A percentile compares a stretch with the other conserved stretches of the same genome.
Conservation (phyloP, 2,329 filamentous ascomycete species). For the Remersonia thermophila region DNA sequence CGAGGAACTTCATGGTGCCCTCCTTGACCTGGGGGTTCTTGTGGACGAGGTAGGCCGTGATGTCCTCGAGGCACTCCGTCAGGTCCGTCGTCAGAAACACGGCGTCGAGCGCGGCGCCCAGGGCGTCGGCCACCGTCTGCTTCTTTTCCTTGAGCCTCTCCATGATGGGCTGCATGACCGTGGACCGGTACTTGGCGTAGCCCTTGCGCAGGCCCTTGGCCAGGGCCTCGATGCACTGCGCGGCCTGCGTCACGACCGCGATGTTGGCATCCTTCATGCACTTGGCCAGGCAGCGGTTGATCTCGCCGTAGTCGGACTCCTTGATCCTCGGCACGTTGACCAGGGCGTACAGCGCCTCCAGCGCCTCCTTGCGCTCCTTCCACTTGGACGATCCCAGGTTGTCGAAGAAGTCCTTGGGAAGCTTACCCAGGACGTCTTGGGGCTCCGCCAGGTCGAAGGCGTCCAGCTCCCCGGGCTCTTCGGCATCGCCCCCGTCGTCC, state of each 20-base stretch:
- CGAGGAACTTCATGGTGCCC: conserved; percentile 86
- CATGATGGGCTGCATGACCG: conserved; percentile 79
- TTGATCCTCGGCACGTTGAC: conserved; percentile 85
- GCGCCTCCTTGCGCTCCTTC: conserved; percentile 93
- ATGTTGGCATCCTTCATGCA: conserved; percentile 99
- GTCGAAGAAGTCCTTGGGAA: conserved; percentile 73
- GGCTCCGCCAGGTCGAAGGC: conserved; percentile 73
- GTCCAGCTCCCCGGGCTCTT: conserved; percentile 63
- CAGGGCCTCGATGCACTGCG: conserved; percentile 80
- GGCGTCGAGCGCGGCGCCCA: conserved; percentile 71
- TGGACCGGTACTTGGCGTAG: conserved; percentile 69
- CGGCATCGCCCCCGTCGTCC: conserved; percentile 44
- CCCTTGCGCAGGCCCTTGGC: conserved; percentile 70
- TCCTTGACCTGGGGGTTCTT: conserved; percentile 98
- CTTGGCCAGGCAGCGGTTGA: conserved; percentile 76
- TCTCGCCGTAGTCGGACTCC: conserved; percentile 76
- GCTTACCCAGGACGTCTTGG: conserved; percentile 70
- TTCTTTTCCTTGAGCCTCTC: conserved; percentile 98
- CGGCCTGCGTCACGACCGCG: conserved; percentile 82
- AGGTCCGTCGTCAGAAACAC: conserved; percentile 55
- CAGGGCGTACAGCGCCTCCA: conserved; percentile 66
- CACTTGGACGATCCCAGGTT: conserved; percentile 83
- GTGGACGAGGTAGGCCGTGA: conserved; percentile 69
- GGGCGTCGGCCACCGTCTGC: conserved; percentile 70
- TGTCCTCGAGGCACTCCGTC: conserved; percentile 84